phyloP scores from a whole-genome alignment of 192 early-diverging fungal species.

The Rhizoclosmatium globosum region DNA sequence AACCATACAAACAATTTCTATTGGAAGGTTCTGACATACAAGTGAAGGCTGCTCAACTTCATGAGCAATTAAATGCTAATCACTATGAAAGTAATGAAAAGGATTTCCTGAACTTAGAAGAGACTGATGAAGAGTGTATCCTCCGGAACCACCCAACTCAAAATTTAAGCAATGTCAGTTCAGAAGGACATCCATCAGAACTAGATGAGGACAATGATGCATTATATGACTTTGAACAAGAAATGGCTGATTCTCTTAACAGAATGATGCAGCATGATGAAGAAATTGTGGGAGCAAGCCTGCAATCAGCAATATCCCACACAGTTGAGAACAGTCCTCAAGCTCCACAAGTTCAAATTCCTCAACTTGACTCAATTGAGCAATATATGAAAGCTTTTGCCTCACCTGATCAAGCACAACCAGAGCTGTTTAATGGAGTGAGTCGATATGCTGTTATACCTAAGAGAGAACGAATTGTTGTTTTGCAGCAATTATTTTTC shows the following conservation, averaged over 20 bases:
- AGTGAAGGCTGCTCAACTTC: background rate
- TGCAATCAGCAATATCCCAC: background rate
- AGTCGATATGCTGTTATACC: background rate
- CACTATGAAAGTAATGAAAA: slow-evolving; percentile 14
- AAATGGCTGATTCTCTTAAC: background rate
- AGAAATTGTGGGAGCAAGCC: background rate
- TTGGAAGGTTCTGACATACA: background rate
- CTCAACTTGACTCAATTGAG: background rate
- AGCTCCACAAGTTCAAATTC: background rate
- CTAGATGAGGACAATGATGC: background rate
- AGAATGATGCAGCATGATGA: background rate
- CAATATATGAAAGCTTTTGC: background rate
- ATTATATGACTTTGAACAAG: background rate
- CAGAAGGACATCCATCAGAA: background rate
- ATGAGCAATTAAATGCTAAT: background rate
- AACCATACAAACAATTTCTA: background rate
- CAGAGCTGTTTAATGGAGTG: background rate
- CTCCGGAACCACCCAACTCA: background rate
- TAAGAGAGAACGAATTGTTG: background rate
- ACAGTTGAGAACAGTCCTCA: background rate
- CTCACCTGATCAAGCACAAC: background rate
- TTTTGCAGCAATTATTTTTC: slow-evolving; percentile 14
- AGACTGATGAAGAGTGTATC: slow-evolving; percentile 1
- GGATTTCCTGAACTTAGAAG: background rate
- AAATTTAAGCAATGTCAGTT: background rate